Conservation (phyloP, 1,284 basidiomycete genomes). For the Exobasidium rhododendri region DNA sequence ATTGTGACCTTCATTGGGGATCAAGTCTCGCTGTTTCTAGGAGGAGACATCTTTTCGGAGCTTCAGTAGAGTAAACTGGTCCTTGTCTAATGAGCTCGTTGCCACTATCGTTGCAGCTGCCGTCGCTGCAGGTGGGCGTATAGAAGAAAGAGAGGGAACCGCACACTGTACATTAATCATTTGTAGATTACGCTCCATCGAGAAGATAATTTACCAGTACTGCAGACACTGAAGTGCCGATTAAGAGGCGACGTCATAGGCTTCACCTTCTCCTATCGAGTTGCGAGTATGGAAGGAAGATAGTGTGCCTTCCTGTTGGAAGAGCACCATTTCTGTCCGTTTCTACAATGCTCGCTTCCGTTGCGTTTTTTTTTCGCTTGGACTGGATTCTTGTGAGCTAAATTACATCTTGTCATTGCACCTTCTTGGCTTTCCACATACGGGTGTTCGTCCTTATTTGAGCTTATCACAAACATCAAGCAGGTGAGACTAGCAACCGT, state of each 20-base stretch:
- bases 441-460: constrained; percentile 36
- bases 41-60: constrained; percentile 16
- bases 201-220: neutral
- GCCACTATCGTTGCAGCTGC: constrained; percentile 29
- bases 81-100: constrained; percentile 27
- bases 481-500: neutral
- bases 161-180: too few species aligned
- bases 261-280: constrained; percentile 5
- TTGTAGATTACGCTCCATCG: neutral
- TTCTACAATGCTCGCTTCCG: neutral
- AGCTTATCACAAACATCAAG: too few species aligned
- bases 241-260: neutral
- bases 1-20: constrained; percentile 27
- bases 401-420: constrained; percentile 35
- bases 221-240: neutral
- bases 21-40: constrained; percentile 19
- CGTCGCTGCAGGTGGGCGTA: constrained; percentile 21
- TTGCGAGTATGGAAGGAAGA: constrained; percentile 31
- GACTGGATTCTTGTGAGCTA: constrained; percentile 29
- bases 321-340: constrained; percentile 25
- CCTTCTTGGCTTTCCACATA: constrained; percentile 35
- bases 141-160: constrained; percentile 32
- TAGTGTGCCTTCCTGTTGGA: constrained; percentile 33
- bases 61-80: neutral
- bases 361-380: constrained; percentile 22